A percentile compares a stretch with the other conserved stretches of the same genome.
phyloP scores from a whole-genome alignment of 2,329 filamentous ascomycete species.

The Aureobasidium melanogenum region DNA sequence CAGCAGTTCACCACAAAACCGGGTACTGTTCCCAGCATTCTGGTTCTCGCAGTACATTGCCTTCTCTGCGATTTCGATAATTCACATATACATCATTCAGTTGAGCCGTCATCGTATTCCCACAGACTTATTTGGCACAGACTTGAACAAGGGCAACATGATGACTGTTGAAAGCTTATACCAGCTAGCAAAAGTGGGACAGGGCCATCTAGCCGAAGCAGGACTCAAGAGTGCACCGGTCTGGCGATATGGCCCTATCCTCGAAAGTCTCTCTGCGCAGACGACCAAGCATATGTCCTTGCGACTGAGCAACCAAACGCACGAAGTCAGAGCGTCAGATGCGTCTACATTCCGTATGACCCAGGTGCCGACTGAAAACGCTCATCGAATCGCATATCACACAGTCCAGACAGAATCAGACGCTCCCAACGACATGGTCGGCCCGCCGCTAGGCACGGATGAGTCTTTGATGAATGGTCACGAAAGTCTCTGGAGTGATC shows the following conservation, averaged over 20 bases:
- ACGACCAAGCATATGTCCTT: background rate
- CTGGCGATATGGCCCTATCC: conserved; percentile 43
- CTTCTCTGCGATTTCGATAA: conserved; percentile 45
- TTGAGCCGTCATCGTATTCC: conserved; percentile 20
- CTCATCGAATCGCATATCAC: too few relatives aligned
- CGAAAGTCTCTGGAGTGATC: background rate
- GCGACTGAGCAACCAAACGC: background rate
- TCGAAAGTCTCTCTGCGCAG: conserved; percentile 31
- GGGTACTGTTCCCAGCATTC: conserved; percentile 37
- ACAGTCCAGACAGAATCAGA: too few relatives aligned
- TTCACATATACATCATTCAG: conserved; percentile 48
- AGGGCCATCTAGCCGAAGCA: conserved; percentile 34
- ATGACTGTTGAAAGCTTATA: conserved; percentile 26
- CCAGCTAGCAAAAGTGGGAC: conserved; percentile 38
- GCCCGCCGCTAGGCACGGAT: background rate
- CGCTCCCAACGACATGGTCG: background rate
- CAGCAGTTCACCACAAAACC: conserved; percentile 13
- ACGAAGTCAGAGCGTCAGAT: background rate
- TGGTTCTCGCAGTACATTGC: conserved; percentile 48
- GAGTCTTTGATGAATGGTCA: background rate
- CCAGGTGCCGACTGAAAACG: background rate
- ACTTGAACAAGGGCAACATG: background rate
- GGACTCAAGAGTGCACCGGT: conserved; percentile 35
- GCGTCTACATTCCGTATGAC: background rate
- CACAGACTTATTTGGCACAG: conserved; percentile 1